Conservation (phyloP, 1,284 basidiomycete genomes). For the Irpex rosettiformis region DNA sequence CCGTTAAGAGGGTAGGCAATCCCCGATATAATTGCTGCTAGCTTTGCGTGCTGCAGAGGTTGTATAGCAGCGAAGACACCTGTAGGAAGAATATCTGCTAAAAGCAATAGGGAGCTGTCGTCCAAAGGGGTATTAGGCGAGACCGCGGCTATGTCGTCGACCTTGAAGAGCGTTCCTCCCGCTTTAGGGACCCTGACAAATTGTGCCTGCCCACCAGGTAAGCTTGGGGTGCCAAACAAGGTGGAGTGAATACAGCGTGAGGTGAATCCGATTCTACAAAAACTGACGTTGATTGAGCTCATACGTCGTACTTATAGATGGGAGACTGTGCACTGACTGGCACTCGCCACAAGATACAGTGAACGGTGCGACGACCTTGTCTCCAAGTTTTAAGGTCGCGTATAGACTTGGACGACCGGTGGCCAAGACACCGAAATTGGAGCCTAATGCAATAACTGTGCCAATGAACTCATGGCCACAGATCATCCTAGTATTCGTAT, state of each 20-base stretch:
- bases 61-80: constrained; percentile 76
- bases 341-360: constrained; percentile 81
- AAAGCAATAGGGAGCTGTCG: constrained; percentile 64
- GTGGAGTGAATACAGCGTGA: constrained; percentile 66
- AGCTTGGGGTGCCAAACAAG: constrained; percentile 69
- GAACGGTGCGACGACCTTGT: constrained; percentile 87
- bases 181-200: constrained; percentile 80
- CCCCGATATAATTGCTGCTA: constrained; percentile 52
- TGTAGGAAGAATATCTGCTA: constrained; percentile 81
- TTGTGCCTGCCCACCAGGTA: constrained; percentile 86
- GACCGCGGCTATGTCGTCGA: constrained; percentile 40
- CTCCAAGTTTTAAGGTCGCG: constrained; percentile 68
- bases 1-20: constrained; percentile 53
- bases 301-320: background rate
- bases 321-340: constrained; percentile 45
- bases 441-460: constrained; percentile 70
- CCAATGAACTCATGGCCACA: constrained; percentile 87
- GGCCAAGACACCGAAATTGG: constrained; percentile 46
- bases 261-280: constrained; percentile 75
- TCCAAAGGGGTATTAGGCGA: background rate
- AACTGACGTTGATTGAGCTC: constrained; percentile 36
- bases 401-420: constrained; percentile 59
- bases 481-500: constrained; percentile 40
- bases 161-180: constrained; percentile 74
- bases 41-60: constrained; percentile 68